Percentiles rank a stretch among this genome's conserved stretches.
Conservation (phyloP, 257 asterid species). For the Salvia miltiorrhiza region DNA sequence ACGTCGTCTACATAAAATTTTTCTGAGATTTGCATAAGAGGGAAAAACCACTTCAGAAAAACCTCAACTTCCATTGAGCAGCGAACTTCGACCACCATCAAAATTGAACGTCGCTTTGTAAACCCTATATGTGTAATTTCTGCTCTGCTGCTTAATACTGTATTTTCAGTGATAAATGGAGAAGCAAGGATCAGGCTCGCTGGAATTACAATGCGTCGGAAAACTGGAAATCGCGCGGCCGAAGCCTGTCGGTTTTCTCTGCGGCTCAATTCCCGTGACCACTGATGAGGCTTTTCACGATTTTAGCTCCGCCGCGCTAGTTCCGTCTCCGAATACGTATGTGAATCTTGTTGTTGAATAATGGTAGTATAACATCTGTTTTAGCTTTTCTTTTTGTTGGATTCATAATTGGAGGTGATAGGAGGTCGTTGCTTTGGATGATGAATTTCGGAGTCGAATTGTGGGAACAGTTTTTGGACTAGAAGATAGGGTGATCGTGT, state of each 20-base stretch:
- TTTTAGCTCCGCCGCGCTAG: constrained; percentile 59
- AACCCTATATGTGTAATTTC: neutral
- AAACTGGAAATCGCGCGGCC: constrained; percentile 77
- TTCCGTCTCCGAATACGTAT: constrained; percentile 67
- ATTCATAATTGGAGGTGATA: neutral
- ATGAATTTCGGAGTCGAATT: neutral
- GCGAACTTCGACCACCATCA: constrained; percentile 10
- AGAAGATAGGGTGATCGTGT: neutral
- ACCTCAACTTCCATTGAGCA: constrained; percentile 9
- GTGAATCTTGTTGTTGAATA: constrained; percentile 8
- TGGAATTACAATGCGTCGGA: constrained; percentile 88
- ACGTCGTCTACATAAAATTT: too few species aligned
- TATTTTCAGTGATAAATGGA: constrained; percentile 24
- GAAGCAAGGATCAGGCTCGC: constrained; percentile 40
- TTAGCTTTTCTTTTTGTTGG: neutral
- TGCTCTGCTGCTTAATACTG: neutral
- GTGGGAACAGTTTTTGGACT: neutral
- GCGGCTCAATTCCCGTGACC: constrained; percentile 88
- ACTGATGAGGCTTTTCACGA: constrained; percentile 71
- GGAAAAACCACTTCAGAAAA: neutral
- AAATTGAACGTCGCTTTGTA: neutral
- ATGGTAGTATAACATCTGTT: neutral
- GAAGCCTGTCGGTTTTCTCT: constrained; percentile 78
- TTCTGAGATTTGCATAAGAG: neutral
- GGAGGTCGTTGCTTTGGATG: neutral